phyloP scores from a whole-genome alignment of 176 grass and related monocot genomes.

The Canna indica region DNA sequence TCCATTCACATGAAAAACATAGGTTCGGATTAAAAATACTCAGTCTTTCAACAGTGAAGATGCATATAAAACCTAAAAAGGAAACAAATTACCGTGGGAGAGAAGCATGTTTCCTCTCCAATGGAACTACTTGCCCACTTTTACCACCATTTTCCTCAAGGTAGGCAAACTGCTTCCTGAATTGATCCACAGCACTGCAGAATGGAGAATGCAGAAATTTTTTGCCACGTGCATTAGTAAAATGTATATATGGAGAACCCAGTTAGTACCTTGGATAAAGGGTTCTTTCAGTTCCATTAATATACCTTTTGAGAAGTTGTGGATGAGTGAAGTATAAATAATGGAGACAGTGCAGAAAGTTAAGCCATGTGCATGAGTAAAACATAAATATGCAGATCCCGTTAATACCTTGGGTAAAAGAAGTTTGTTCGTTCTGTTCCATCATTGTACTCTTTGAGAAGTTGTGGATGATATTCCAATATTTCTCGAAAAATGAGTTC shows the following conservation, averaged over 20 bases:
- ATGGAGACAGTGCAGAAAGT: background rate
- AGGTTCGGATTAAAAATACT: background rate
- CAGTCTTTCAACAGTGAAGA: background rate
- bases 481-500: conserved; percentile 20
- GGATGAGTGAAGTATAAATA: too few relatives aligned
- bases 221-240: background rate
- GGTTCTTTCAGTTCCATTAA: conserved; percentile 5
- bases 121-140: conserved; percentile 25
- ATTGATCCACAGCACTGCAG: conserved; percentile 32
- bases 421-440: conserved; percentile 10
- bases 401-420: conserved; percentile 8
- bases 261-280: conserved; percentile 11
- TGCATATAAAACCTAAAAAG: background rate
- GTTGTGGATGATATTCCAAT: conserved; percentile 19
- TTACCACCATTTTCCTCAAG: conserved; percentile 35
- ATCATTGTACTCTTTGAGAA: conserved; percentile 16
- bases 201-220: background rate
- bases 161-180: conserved; percentile 39
- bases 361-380: background rate
- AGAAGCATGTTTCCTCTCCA: conserved; percentile 48
- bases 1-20: too few relatives aligned
- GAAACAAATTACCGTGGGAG: conserved; percentile 32
- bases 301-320: conserved; percentile 13
- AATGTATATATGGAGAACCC: background rate
- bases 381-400: background rate